Conservation (phyloP, 1,139 yeast genomes). For the Sugiyamaella castrensis region DNA sequence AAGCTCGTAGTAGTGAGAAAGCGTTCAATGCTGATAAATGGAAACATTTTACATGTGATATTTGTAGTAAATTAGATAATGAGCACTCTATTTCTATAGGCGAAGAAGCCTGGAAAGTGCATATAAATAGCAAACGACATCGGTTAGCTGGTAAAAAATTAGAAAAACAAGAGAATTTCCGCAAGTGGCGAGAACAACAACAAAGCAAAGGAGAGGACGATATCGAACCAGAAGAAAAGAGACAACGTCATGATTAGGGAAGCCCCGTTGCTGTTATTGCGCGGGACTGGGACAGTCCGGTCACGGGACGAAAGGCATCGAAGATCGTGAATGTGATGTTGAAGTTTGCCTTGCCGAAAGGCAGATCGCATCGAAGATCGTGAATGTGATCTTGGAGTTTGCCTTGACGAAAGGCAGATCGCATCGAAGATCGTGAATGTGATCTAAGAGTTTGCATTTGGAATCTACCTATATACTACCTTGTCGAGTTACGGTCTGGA, state of each 20-base stretch:
- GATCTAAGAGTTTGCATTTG: no score
- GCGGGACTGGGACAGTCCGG: no score
- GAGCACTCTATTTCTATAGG: conserved; percentile 68
- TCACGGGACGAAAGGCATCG: no score
- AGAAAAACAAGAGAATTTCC: conserved; percentile 7
- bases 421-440: no score
- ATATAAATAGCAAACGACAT: conserved; percentile 54
- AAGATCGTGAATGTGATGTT: no score
- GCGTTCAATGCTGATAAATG: conserved; percentile 47
- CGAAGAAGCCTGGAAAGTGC: conserved; percentile 64
- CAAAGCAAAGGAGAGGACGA: background rate
- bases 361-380: no score
- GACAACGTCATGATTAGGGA: background rate
- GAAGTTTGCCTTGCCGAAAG: no score
- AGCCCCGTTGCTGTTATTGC: no score
- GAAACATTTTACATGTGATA: conserved; percentile 66
- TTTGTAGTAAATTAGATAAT: conserved; percentile 59
- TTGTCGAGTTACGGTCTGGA: no score
- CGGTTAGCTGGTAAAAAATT: conserved; percentile 17
- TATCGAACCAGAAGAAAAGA: background rate
- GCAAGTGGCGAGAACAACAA: conserved; percentile 13
- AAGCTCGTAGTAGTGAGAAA: conserved; percentile 25
- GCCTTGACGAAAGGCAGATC: no score
- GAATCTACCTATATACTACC: no score
- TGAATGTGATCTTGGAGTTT: no score